Percentiles rank a stretch among this genome's conserved stretches.
phyloP scores from a whole-genome alignment of 2,329 filamentous ascomycete species.

The Exophiala calicioides region DNA sequence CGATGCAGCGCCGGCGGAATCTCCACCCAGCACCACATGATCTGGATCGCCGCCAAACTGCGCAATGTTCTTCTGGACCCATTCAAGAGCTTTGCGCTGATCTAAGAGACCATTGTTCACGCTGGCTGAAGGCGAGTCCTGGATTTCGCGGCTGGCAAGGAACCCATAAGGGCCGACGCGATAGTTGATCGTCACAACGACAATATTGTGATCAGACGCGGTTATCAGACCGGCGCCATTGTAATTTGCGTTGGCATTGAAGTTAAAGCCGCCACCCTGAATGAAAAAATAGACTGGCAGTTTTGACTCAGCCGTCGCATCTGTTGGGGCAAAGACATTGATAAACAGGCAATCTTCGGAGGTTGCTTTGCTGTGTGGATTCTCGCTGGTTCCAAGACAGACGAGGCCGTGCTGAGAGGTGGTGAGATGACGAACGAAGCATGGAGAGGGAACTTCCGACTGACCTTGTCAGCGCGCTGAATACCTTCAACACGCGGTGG shows the following conservation, averaged over 20 bases:
- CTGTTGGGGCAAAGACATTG: conserved; percentile 43
- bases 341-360: conserved; percentile 47
- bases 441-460: conserved; percentile 8
- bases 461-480: conserved; percentile 58
- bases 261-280: conserved; percentile 64
- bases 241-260: conserved; percentile 59
- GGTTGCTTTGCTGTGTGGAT: conserved; percentile 58
- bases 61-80: conserved; percentile 67
- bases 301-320: conserved; percentile 42
- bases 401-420: conserved; percentile 41
- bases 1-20: conserved; percentile 65
- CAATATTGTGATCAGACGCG: conserved; percentile 60
- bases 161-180: conserved; percentile 75
- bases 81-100: conserved; percentile 67
- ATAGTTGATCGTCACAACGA: conserved; percentile 75
- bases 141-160: conserved; percentile 60
- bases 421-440: neutral
- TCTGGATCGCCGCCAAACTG: conserved; percentile 69
- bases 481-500: conserved; percentile 51
- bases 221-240: conserved; percentile 63
- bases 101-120: conserved; percentile 71
- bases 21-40: conserved; percentile 69
- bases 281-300: conserved; percentile 67
- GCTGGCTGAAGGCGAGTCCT: conserved; percentile 39
- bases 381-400: conserved; percentile 69